A percentile compares a stretch with the other conserved stretches of the same genome.
Evolutionary conservation across 495 filamentous ascomycete genomes (phyloP).

Genomic region (Penicillium waksmanii): DNA sequence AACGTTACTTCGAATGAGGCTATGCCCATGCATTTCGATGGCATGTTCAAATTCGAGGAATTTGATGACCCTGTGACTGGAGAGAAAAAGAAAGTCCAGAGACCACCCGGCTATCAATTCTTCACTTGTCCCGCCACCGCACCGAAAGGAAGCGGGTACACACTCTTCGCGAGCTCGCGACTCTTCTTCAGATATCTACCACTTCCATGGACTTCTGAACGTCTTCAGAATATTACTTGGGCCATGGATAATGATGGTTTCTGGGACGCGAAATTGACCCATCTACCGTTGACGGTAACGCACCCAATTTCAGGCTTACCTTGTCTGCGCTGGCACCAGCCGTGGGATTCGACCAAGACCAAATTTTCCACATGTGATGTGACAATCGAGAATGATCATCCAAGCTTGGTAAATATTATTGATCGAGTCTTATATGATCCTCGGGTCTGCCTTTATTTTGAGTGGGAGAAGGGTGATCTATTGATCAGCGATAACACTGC

Average conservation of each 20-base stretch:
- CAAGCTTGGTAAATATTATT: constrained; percentile 30
- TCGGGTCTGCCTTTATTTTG: constrained; percentile 49
- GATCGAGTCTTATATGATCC: constrained; percentile 52
- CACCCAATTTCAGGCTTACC: constrained; percentile 48
- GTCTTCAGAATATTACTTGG: constrained; percentile 47
- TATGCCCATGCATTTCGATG: constrained; percentile 62
- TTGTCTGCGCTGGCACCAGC: constrained; percentile 58
- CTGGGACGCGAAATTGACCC: constrained; percentile 41
- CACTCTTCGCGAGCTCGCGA: constrained; percentile 55
- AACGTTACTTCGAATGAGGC: constrained; percentile 55
- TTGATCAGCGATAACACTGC: constrained; percentile 56
- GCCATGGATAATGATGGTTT: constrained; percentile 43
- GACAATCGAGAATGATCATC: constrained; percentile 47
- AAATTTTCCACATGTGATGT: constrained; percentile 51
- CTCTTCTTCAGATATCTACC: constrained; percentile 56
- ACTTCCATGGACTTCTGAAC: constrained; percentile 37
- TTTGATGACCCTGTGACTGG: constrained; percentile 33
- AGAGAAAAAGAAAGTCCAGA: constrained; percentile 28
- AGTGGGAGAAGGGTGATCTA: constrained; percentile 59
- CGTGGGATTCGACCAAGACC: constrained; percentile 54
- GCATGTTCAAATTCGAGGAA: constrained; percentile 54
- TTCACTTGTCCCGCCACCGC: constrained; percentile 54
- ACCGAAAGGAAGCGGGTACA: constrained; percentile 52
- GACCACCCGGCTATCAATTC: constrained; percentile 50
- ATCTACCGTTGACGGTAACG: constrained; percentile 51